Evolutionary conservation across 306 rosid species (phyloP).

Genomic region (Vachellia collinsii): DNA sequence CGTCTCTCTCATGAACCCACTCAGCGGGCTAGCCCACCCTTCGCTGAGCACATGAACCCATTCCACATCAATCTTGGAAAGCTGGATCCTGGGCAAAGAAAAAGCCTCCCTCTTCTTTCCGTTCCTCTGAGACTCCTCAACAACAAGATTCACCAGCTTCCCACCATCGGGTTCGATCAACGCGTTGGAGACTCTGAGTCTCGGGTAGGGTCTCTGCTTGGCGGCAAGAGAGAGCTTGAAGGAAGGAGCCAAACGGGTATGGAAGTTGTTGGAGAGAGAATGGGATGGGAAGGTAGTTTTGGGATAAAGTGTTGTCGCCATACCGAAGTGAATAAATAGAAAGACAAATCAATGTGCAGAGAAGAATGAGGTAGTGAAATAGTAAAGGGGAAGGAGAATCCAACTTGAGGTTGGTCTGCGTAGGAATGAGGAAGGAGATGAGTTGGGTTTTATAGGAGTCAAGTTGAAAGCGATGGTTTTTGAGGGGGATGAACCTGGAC

Average conservation of each 20-base stretch:
- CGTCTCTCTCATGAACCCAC: slow-evolving; percentile 86
- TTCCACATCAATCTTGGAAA: slow-evolving; percentile 68
- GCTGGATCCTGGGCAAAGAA: slow-evolving; percentile 65
- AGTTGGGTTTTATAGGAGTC: neutral
- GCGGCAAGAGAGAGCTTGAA: slow-evolving; percentile 7
- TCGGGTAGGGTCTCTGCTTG: slow-evolving; percentile 31
- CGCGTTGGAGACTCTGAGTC: slow-evolving; percentile 59
- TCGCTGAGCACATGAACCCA: slow-evolving; percentile 97
- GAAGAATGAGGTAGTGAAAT: neutral
- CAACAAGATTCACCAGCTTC: slow-evolving; percentile 78
- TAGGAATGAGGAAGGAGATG: neutral
- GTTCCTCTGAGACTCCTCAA: slow-evolving; percentile 52
- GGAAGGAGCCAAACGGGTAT: slow-evolving; percentile 57
- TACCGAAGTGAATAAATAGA: too few species aligned
- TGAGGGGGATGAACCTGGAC: slow-evolving; percentile 50
- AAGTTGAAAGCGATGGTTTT: neutral
- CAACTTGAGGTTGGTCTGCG: neutral
- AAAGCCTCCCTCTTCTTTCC: slow-evolving; percentile 68
- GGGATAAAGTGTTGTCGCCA: slow-evolving; percentile 56
- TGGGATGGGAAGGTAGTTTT: slow-evolving; percentile 52
- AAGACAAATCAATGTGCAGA: too few species aligned
- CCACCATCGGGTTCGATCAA: slow-evolving; percentile 97
- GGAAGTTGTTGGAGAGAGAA: slow-evolving; percentile 41
- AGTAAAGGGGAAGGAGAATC: neutral
- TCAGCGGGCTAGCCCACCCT: slow-evolving; percentile 96